Evolutionary conservation across 352 stramenopile genomes (phyloP).

Genomic region (Phytopythium sindhum): DNA sequence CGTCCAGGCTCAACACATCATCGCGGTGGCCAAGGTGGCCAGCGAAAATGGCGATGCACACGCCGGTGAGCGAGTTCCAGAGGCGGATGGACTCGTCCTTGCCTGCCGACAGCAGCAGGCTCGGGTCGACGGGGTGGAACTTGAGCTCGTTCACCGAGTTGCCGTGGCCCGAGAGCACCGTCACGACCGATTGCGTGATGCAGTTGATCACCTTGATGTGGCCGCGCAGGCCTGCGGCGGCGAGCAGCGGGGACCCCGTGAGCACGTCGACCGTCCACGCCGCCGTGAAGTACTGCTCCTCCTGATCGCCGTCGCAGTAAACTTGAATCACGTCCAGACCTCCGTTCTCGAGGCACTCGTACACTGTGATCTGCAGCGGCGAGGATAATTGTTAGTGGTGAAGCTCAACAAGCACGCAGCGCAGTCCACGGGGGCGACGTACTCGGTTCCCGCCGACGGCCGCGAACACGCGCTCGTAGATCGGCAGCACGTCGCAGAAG

Average conservation of each 20-base stretch:
- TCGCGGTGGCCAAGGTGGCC: constrained; percentile 89
- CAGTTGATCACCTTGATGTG: constrained; percentile 86
- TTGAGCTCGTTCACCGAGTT: constrained; percentile 93
- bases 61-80: constrained; percentile 89
- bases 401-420: background rate
- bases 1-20: constrained; percentile 86
- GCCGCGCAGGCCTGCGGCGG: constrained; percentile 60
- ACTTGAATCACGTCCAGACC: constrained; percentile 76
- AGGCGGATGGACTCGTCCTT: constrained; percentile 92
- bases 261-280: constrained; percentile 77
- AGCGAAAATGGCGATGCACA: constrained; percentile 91
- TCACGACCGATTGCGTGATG: constrained; percentile 72
- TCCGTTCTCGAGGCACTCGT: constrained; percentile 73
- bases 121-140: constrained; percentile 87
- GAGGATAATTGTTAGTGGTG: background rate
- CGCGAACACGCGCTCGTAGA: constrained; percentile 72
- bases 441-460: constrained; percentile 70
- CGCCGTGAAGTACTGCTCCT: constrained; percentile 78
- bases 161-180: constrained; percentile 85
- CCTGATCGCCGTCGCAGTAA: constrained; percentile 70
- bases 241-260: constrained; percentile 65
- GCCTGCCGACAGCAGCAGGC: constrained; percentile 85
- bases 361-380: constrained; percentile 53
- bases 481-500: constrained; percentile 65
- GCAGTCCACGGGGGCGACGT: constrained; percentile 4